phyloP scores from a whole-genome alignment of 2,329 filamentous ascomycete genomes.

The Aspergillus sp. region DNA sequence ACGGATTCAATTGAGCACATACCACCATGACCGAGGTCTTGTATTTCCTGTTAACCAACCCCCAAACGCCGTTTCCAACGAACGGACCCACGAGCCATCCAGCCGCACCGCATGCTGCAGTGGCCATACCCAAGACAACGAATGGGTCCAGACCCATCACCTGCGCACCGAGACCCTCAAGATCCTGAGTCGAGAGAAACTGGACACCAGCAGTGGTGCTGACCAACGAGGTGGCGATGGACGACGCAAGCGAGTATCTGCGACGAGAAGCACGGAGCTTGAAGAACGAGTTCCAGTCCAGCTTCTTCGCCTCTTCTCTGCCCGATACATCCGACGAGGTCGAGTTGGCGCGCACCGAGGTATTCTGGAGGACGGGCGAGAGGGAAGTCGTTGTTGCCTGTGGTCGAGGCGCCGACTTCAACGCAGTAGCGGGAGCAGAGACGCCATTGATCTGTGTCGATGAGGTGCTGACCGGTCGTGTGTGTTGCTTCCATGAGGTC shows the following conservation, averaged over 20 bases:
- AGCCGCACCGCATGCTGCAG: constrained; percentile 67
- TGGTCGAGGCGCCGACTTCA: constrained; percentile 10
- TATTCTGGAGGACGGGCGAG: constrained; percentile 5
- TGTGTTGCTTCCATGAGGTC: constrained; percentile 21
- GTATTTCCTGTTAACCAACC: constrained; percentile 65
- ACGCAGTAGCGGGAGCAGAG: constrained; percentile 1
- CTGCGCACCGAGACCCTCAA: constrained; percentile 60
- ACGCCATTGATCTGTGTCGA: constrained; percentile 13
- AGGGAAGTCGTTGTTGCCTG: constrained; percentile 1
- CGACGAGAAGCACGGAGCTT: constrained; percentile 79
- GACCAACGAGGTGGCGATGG: constrained; percentile 59
- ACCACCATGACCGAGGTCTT: constrained; percentile 63
- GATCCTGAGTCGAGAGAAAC: constrained; percentile 64
- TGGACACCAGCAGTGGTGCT: constrained; percentile 51
- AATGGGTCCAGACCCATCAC: constrained; percentile 84
- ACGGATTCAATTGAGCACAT: no score
- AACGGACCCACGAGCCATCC: constrained; percentile 88
- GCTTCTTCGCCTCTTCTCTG: constrained; percentile 33
- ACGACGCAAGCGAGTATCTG: constrained; percentile 75
- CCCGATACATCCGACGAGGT: constrained; percentile 23
- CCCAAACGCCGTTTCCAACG: constrained; percentile 75
- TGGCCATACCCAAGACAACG: constrained; percentile 75
- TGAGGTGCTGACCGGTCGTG: constrained; percentile 17
- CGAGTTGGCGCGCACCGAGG: constrained; percentile 22
- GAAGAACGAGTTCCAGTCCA: constrained; percentile 93